Percentiles rank a stretch among this genome's conserved stretches.
These are phyloP conservation scores for Diplotaxis tenuifolia DNA, from an alignment of 345 rosid species.

Conservation along the genomic window DNA sequence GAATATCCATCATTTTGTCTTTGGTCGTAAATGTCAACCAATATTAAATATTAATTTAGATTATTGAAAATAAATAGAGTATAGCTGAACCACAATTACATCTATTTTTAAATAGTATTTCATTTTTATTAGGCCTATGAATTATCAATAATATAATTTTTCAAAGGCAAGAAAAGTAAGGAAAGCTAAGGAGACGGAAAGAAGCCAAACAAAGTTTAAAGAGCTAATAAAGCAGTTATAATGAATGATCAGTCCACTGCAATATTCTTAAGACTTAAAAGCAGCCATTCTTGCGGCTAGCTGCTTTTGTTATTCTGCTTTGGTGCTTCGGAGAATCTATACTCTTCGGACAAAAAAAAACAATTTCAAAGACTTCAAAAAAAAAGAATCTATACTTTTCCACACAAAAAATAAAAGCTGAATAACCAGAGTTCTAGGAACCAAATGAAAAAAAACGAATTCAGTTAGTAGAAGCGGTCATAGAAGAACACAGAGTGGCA, in stretches of 20 bases:
- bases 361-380: not conserved
- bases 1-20: too few relatives aligned
- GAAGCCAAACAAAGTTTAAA: not conserved
- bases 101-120: not conserved
- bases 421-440: not conserved
- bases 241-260: conserved; percentile 3
- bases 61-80: conserved; percentile 3
- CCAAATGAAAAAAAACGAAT: not conserved
- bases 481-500: conserved; percentile 72
- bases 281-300: conserved; percentile 12
- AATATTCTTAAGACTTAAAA: conserved; percentile 13
- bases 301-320: conserved; percentile 25
- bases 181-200: not conserved
- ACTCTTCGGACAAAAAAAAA: conserved; percentile 9
- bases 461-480: conserved; percentile 60
- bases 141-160: conserved; percentile 8
- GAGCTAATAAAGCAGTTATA: conserved; percentile 14
- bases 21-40: not conserved
- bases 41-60: not conserved
- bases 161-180: not conserved
- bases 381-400: conserved; percentile 19
- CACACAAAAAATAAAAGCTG: conserved; percentile 5
- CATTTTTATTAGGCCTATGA: not conserved
- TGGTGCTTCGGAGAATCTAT: conserved; percentile 26
- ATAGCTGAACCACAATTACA: not conserved